Base-by-base conservation (phyloP, 2,329 filamentous ascomycete species). In the Trichoderma hamatum region DNA sequence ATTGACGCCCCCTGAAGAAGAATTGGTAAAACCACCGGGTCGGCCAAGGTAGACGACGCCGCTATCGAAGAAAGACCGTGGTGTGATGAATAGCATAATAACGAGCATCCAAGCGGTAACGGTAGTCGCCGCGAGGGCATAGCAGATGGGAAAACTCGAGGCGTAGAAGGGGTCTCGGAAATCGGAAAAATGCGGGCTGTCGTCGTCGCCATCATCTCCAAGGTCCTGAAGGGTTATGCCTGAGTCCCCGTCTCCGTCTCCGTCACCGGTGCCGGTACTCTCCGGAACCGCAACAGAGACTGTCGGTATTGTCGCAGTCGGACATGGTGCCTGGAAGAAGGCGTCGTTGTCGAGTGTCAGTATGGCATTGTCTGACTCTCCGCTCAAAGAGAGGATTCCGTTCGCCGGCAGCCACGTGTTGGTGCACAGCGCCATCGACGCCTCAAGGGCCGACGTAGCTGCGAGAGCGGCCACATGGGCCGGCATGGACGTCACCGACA, bases 71-170 rank as follows among this genome's bases (percentile, higher is more conserved):
- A 96, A 97, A 3, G 96, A 97, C 63, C 95, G 89, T n/a, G 95
- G 95, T 0, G 94, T 97, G 74, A 97, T 94, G 76, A 97, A 88
- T 46, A 98, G 89, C 87, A 97, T 96, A 72, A 97, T 92, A 73
- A 97, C 91, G 58, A 98, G 88, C 77, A 96, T 91, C 81, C 96
- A 98, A 60, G 94, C 91, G 61, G 97, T 90, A 67, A 97, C 91
- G 0, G 94, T 98, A 21, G 93, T 93, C 19, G 94, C 92, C 68
- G 94, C 94, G 66, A 98, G 91, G 56, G 94, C 94, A 77, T 97
- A 99, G 75, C 92, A 91, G 80, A 97, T 94, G 16, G 96, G 95
- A 55, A 96, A 95, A 24, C 93, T 94, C 46, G 94, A 97, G 67
- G 94, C 91, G 80, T 97, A 97, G 80, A 99, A 99, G 10, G 94